Evolutionary conservation across 305 asterid species (phyloP).

Genomic region (Solanum hybrid): DNA sequence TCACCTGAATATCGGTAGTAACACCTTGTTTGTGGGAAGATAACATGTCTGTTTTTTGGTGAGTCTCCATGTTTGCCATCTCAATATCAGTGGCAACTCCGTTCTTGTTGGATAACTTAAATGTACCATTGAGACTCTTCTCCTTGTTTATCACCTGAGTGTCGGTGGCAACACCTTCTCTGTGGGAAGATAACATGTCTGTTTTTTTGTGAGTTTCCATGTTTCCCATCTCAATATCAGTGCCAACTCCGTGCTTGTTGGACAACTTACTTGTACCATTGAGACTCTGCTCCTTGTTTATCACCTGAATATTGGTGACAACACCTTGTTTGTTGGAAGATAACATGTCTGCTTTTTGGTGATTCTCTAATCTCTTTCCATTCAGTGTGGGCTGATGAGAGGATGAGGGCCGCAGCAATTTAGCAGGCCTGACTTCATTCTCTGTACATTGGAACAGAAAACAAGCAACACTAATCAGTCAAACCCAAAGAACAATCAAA

Average conservation of each 20-base stretch:
- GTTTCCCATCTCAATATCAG: not conserved
- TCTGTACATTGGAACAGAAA: slow-evolving; percentile 19
- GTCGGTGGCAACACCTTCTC: not conserved
- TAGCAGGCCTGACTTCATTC: slow-evolving; percentile 25
- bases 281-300: not conserved
- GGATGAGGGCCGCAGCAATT: slow-evolving; percentile 25
- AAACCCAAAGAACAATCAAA: slow-evolving; percentile 2
- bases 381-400: slow-evolving; percentile 17
- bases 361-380: slow-evolving; percentile 6
- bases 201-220: not conserved
- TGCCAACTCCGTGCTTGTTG: not conserved
- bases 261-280: slow-evolving; percentile 4
- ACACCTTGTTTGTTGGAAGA: not conserved
- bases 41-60: not conserved
- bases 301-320: not conserved
- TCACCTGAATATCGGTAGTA: not conserved
- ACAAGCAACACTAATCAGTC: slow-evolving; percentile 10
- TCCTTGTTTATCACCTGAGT: not conserved
- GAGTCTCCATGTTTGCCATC: not conserved
- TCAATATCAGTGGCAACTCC: not conserved
- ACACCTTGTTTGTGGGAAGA: not conserved
- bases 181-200: not conserved
- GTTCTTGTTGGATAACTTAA: not conserved
- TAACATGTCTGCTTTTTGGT: not conserved
- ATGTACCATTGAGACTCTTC: not conserved